These are phyloP conservation scores for Coleophoma crateriformis DNA, from an alignment of 2,329 filamentous ascomycete species.

Conservation along the genomic window DNA sequence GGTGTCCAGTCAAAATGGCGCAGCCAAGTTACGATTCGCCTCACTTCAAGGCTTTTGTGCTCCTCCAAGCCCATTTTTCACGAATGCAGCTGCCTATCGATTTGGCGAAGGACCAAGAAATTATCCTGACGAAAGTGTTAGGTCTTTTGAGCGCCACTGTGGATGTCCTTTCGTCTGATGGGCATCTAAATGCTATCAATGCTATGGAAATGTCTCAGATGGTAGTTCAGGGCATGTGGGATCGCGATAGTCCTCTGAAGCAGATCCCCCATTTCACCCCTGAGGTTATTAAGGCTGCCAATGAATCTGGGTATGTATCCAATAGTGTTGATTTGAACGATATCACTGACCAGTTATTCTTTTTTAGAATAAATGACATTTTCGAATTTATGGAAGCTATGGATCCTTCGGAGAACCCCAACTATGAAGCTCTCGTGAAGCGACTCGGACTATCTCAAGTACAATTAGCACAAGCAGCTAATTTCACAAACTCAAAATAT, in stretches of 20 bases:
- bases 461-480: slow-evolving; percentile 83
- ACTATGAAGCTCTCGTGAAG: slow-evolving; percentile 74
- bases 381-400: slow-evolving; percentile 99
- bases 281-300: slow-evolving; percentile 76
- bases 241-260: slow-evolving; percentile 92
- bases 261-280: slow-evolving; percentile 93
- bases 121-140: slow-evolving; percentile 77
- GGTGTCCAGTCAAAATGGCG: slow-evolving; percentile 91
- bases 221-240: slow-evolving; percentile 99
- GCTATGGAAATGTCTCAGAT: slow-evolving; percentile 99
- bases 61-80: slow-evolving; percentile 95
- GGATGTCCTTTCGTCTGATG: slow-evolving; percentile 92
- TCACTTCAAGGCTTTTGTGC: slow-evolving; percentile 97
- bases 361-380: slow-evolving; percentile 74
- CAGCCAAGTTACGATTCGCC: slow-evolving; percentile 84
- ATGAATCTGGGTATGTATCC: slow-evolving; percentile 63
- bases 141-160: slow-evolving; percentile 87
- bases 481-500: slow-evolving; percentile 94
- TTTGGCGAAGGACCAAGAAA: slow-evolving; percentile 90
- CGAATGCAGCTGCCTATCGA: slow-evolving; percentile 95
- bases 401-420: slow-evolving; percentile 87
- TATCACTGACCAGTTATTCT: slow-evolving; percentile 24
- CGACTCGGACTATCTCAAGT: slow-evolving; percentile 72
- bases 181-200: slow-evolving; percentile 93
- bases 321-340: neutral